Percentiles rank a stretch among this genome's conserved stretches.
These are phyloP conservation scores for Boletus edulis DNA, from an alignment of 768 basidiomycete genomes.

Conservation along the genomic window DNA sequence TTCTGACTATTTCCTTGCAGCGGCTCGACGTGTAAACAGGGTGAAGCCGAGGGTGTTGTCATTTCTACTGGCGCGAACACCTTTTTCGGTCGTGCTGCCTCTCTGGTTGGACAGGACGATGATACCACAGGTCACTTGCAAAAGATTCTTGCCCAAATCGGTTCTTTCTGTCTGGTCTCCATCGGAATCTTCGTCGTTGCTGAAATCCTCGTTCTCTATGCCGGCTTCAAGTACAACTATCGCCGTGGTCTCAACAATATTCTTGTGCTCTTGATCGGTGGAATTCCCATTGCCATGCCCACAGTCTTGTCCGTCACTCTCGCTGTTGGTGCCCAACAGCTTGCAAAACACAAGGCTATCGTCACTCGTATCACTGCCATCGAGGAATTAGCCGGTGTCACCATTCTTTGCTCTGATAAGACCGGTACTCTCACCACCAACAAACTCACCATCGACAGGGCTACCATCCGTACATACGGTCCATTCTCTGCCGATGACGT, in stretches of 20 bases:
- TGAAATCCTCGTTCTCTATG: constrained; percentile 92
- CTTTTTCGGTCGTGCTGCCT: constrained; percentile 98
- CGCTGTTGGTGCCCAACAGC: constrained; percentile 97
- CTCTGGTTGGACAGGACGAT: constrained; percentile 95
- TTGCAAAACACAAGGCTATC: constrained; percentile 99
- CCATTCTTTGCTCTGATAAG: constrained; percentile 98
- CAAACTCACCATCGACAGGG: constrained; percentile 96
- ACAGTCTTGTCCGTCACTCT: constrained; percentile 98
- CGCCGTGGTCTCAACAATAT: constrained; percentile 96
- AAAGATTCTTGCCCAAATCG: constrained; percentile 97
- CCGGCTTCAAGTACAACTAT: constrained; percentile 87
- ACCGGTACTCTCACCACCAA: constrained; percentile 98
- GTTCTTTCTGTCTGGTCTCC: constrained; percentile 93
- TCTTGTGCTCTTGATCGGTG: constrained; percentile 97
- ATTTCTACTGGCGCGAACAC: constrained; percentile 98
- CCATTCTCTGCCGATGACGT: constrained; percentile 87
- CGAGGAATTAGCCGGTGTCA: constrained; percentile 97
- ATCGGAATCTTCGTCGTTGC: constrained; percentile 96
- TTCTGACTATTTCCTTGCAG: constrained; percentile 34
- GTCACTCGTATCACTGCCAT: constrained; percentile 99
- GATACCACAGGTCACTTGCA: constrained; percentile 98
- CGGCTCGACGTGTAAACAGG: constrained; percentile 98
- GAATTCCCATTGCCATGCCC: constrained; percentile 99
- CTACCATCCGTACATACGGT: constrained; percentile 88
- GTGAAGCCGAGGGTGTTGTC: constrained; percentile 98